Evolutionary conservation across 805 yeast species (phyloP), one percentile per base, ranked within the genome.

Genomic region (Spathaspora gorwiae): DNA sequence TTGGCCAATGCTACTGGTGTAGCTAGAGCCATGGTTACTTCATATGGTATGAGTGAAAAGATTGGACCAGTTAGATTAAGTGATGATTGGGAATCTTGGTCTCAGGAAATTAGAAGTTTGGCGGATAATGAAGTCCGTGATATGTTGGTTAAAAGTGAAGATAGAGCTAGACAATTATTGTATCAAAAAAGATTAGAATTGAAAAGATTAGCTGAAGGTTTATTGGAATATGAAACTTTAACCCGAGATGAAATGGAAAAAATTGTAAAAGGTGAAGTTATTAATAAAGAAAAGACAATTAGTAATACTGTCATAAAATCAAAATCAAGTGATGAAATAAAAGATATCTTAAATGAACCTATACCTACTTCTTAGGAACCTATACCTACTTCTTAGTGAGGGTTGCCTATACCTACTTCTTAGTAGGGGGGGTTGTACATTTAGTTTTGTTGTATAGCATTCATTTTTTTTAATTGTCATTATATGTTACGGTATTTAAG

Each of bases 11-110:
- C 99, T 13, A 94, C 99, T 0, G 75, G 80, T 46, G 90, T 89
- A 46, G 99, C 99, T 1, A 78, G 96, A 58, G 95, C 96, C 6
- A 94, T 94, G 98, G 96, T 94, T 35, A 89, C 96, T 0, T 83
- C 89, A 41, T 94, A 87, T 62, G 99, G 99, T 60, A 94, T 94
- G 99, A 83, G 94, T 52, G 90, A 87, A 43, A 80, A 76, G 46
- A 87, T 94, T 46, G 99, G 99, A 1, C 99, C 99, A 6, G 88
- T 94, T 26, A 81, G 81, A 59, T 74, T 94, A 40, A 79, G 92
- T 39, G 97, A 90, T 57, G 83, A 87, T 59, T 92, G 97, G 97
- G 90, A 83, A 54, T 80, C 86, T 37, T 94, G 99, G 99, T 89
- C 97, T 1, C 86, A 92, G 11, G 80, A 81, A 54, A 77, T 95